Evolutionary conservation across 2,329 filamentous ascomycete species (phyloP).

Genomic region (Cladophialophora yegresii): DNA sequence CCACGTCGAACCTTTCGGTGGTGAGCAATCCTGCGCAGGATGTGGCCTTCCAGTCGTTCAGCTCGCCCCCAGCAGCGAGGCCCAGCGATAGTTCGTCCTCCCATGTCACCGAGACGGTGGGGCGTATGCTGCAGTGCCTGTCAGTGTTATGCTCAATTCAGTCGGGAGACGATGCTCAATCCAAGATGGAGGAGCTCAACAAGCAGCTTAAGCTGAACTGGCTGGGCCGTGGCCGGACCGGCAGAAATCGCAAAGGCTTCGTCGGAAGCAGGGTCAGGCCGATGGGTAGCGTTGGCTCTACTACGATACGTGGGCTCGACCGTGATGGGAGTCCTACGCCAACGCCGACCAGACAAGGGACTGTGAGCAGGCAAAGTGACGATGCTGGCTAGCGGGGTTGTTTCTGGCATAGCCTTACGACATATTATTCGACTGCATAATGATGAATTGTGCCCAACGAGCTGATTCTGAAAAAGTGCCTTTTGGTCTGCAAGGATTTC

Average conservation of each 20-base stretch:
- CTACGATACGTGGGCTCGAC: constrained; percentile 30
- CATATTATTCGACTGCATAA: constrained; percentile 1
- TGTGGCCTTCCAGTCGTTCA: constrained; percentile 47
- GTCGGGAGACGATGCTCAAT: constrained; percentile 70
- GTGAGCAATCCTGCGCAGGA: constrained; percentile 47
- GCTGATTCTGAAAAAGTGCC: neutral
- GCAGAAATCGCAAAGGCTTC: constrained; percentile 84
- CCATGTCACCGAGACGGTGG: constrained; percentile 90
- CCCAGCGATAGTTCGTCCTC: constrained; percentile 57
- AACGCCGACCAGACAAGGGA: constrained; percentile 38
- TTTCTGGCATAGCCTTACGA: constrained; percentile 4
- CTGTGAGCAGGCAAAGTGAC: constrained; percentile 33
- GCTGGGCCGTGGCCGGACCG: constrained; percentile 86
- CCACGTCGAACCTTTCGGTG: constrained; percentile 77
- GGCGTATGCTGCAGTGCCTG: constrained; percentile 93
- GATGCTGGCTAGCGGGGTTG: constrained; percentile 17
- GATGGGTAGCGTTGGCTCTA: constrained; percentile 26
- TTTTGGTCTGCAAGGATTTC: constrained; percentile 5
- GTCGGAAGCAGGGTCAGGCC: constrained; percentile 64
- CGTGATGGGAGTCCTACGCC: constrained; percentile 38
- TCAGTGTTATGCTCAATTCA: constrained; percentile 81
- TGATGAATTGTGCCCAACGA: constrained; percentile 4
- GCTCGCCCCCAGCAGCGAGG: constrained; percentile 42
- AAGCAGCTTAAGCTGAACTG: constrained; percentile 94
- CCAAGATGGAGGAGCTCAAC: constrained; percentile 78